phyloP scores from a whole-genome alignment of 2,329 filamentous ascomycete species.

The Aspergillus pseudotamarii region DNA sequence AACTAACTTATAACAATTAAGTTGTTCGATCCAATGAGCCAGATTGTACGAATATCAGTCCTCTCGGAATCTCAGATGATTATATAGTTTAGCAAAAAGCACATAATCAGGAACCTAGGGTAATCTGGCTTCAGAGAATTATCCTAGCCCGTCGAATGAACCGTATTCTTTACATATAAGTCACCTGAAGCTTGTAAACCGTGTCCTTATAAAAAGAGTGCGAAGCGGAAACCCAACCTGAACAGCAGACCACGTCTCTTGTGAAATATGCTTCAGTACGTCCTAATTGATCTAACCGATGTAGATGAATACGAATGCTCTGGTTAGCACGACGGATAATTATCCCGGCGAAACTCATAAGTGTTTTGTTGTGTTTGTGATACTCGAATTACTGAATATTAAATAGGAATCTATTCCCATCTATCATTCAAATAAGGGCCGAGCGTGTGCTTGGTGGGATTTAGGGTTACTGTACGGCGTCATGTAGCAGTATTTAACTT shows the following conservation, averaged over 20 bases:
- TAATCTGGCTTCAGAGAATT: neutral
- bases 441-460: neutral
- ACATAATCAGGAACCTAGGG: neutral
- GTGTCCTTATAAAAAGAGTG: neutral
- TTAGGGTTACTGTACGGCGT: neutral
- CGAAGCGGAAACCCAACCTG: neutral
- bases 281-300: neutral
- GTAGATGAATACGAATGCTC: neutral
- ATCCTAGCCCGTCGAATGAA: neutral
- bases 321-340: neutral
- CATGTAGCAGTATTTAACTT: too few species aligned
- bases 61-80: neutral
- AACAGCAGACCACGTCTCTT: neutral
- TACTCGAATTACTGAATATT: neutral
- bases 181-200: neutral
- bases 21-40: neutral
- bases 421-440: neutral
- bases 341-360: neutral
- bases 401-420: neutral
- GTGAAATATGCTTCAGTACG: neutral
- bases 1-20: neutral
- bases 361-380: neutral
- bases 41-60: neutral
- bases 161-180: neutral
- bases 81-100: neutral